Conservation (phyloP, 2,329 filamentous ascomycete species). For the Alternaria brassicicola region DNA sequence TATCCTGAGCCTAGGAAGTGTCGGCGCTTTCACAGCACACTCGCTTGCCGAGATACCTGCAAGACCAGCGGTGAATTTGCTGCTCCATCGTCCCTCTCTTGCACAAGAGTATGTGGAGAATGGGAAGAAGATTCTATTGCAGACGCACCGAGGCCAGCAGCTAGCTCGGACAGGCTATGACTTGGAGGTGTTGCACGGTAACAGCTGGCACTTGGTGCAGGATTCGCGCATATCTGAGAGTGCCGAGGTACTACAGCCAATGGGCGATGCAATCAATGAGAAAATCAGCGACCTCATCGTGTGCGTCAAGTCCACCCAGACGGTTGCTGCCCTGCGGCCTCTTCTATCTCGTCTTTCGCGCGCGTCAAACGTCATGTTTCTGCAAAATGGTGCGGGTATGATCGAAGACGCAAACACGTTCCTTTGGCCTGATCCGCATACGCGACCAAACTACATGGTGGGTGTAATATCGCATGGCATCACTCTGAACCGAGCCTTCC, state of each 20-base stretch:
- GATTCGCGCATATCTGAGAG: not conserved
- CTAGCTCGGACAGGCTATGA: constrained; percentile 1
- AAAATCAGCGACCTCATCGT: constrained; percentile 14
- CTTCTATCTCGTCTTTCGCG: constrained; percentile 1
- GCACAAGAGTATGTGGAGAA: not conserved
- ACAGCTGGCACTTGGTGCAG: not conserved
- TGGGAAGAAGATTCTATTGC: not conserved
- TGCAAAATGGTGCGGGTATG: constrained; percentile 8
- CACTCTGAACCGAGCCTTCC: constrained; percentile 4
- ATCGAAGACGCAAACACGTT: constrained; percentile 7
- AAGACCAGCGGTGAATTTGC: constrained; percentile 1
- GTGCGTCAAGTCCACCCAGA: constrained; percentile 15
- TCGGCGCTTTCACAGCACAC: constrained; percentile 10
- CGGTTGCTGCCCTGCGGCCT: constrained; percentile 4
- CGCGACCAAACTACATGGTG: constrained; percentile 4
- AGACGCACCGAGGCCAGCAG: constrained; percentile 6
- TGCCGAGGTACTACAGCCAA: not conserved
- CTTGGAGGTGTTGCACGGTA: constrained; percentile 3
- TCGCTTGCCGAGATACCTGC: constrained; percentile 10
- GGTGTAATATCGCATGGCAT: constrained; percentile 6
- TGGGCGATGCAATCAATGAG: not conserved
- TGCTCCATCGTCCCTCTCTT: constrained; percentile 8
- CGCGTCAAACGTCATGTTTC: constrained; percentile 2
- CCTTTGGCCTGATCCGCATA: not conserved
- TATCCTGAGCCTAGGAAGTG: constrained; percentile 9